Base-by-base conservation (phyloP, 306 rosid genomes). In the Acacia acuminata region DNA sequence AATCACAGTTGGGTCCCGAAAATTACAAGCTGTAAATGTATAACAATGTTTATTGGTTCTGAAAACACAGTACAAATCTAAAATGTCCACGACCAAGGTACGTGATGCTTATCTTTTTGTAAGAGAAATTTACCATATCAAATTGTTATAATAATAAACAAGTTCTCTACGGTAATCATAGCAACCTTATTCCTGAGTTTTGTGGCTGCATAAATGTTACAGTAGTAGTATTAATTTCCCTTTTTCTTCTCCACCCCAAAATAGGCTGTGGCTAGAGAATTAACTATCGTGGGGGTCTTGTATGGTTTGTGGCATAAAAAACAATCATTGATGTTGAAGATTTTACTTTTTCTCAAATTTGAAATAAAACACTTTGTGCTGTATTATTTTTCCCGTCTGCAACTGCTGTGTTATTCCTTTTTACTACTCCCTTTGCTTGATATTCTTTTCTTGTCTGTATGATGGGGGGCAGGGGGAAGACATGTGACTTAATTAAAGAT, bases 1-100 rank as follows among this genome's bases (percentile, higher is more conserved):
- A n/a, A n/a, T n/a, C n/a, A n/a, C n/a, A n/a, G n/a, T n/a, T n/a
- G n/a, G n/a, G n/a, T n/a, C n/a, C n/a, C n/a, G n/a, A 24, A 61
- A 61, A 13, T 27, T 25, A 7, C 25, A 61, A 5, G 13, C 8
- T 61, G 36, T 13, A 61, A 25, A 61, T 61, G 16, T 25, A 61
- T 61, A 13, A 12, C 38, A 58, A 58, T 9, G 32, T 61, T 16
- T 15, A 32, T 38, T 6, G 65, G 12, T 67, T 76, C 55, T 63
- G 81, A 71, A 53, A 55, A 56, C 55, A 20, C 42, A 22, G 48
- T 48, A n/a, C 56, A 34, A 72, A 73, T 63, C n/a, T n/a, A n/a
- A n/a, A n/a, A n/a, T n/a, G n/a, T n/a, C 3, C 9, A 51, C 2
- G 58, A 17, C 7, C 9, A 72, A 25, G 60, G 40, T 72, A 40